These are phyloP conservation scores for Aspergillus transmontanensis DNA, from an alignment of 2,329 filamentous ascomycete species.

Conservation along the genomic window DNA sequence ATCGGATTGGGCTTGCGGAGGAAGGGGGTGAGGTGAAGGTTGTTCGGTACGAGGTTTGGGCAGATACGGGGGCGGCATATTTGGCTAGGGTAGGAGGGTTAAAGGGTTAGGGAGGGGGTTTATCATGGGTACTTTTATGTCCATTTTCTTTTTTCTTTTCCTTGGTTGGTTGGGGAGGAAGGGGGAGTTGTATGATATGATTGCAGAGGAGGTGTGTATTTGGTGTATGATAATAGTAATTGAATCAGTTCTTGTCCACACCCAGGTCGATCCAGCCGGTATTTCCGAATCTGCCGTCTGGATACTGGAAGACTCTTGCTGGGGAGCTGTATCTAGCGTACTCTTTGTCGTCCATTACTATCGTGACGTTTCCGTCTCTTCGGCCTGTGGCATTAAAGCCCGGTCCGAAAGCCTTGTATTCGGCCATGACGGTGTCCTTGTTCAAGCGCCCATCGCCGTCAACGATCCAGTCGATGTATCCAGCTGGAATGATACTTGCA, in stretches of 20 bases:
- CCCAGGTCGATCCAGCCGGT: slow-evolving; percentile 52
- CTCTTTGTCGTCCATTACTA: slow-evolving; percentile 46
- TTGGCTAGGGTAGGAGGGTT: slow-evolving; percentile 35
- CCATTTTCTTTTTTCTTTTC: background rate
- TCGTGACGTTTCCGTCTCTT: slow-evolving; percentile 44
- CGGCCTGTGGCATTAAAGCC: slow-evolving; percentile 57
- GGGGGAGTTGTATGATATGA: background rate
- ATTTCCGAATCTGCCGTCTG: slow-evolving; percentile 50
- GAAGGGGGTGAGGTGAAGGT: slow-evolving; percentile 30
- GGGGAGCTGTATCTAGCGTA: slow-evolving; percentile 43
- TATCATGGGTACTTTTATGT: too few relatives aligned
- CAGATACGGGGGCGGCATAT: slow-evolving; percentile 48
- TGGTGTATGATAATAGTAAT: background rate
- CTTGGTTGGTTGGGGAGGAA: background rate
- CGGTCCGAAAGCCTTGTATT: slow-evolving; percentile 56
- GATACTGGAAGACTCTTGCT: slow-evolving; percentile 50
- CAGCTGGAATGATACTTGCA: slow-evolving; percentile 53
- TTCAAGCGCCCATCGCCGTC: slow-evolving; percentile 42
- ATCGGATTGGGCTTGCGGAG: slow-evolving; percentile 38
- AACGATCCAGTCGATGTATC: slow-evolving; percentile 58
- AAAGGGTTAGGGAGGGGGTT: background rate
- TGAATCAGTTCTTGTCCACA: background rate
- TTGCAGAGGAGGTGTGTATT: background rate
- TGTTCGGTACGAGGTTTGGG: slow-evolving; percentile 47
- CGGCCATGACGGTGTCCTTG: slow-evolving; percentile 58